Base-by-base conservation (phyloP, 1,284 basidiomycete genomes). In the Tylopilus sp. region DNA sequence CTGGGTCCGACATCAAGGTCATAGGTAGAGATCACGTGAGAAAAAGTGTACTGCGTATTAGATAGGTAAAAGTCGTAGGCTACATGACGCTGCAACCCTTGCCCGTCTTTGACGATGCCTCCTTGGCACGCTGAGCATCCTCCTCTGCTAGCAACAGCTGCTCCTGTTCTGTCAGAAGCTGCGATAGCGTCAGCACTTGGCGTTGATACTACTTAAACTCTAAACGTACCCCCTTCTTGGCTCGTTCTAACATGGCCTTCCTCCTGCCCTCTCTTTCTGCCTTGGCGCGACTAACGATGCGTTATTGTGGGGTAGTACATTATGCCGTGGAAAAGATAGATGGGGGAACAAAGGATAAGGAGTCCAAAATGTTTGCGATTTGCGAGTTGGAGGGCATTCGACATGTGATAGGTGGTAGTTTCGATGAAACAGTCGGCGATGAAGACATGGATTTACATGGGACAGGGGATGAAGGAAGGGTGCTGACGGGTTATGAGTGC, bases 171-270 rank as follows among this genome's bases (percentile, higher is more conserved):
- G 67, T 78, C 54, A 82, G 56, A 34, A 81, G 63, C 71, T 78
- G 31, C 1, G 21, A 15, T 29, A 2, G 19, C 0, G 21, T 66
- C 21, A 66, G 42, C 12, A 41, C 18, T 7, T 12, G n/a, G 13
- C 12, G 13, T 37, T 9, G 8, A 31, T 12, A 31, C n/a, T 10
- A 18, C 16, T n/a, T 11, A 19, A 21, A 40, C 21, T 2, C 10
- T 18, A 18, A 23, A 61, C 61, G 13, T 55, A 63, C 61, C 49
- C 87, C 86, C 65, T 84, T 89, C 74, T 75, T 77, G 5, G 79
- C 84, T 25, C 86, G 77, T 50, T 76, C 81, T 59, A 76, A 70
- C 78, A 89, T 80, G 2, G 81, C 86, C 61, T 77, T 79, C 52
- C 77, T 63, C 57, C 74, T 73, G 58, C 84, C 86, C 59, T 81